Percentiles rank a stretch among this genome's conserved stretches.
These are phyloP conservation scores for Multifurca ochricompacta DNA, from an alignment of 768 basidiomycete species.

Conservation along the genomic window DNA sequence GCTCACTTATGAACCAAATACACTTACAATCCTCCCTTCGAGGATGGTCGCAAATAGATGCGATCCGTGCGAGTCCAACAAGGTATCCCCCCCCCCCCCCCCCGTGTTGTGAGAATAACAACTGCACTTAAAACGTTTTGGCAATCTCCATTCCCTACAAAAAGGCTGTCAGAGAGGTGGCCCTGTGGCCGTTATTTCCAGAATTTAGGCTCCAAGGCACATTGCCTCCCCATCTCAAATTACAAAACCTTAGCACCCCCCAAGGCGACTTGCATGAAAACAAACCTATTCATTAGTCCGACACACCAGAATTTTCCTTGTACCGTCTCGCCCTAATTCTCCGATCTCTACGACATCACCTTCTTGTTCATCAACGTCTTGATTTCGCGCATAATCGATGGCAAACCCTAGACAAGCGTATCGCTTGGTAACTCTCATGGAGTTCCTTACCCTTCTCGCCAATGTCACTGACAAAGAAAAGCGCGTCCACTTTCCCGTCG, in stretches of 20 bases:
- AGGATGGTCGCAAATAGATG: too few species aligned
- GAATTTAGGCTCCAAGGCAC: slow-evolving; percentile 26
- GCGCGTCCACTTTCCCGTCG: slow-evolving; percentile 56
- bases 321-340: slow-evolving; percentile 20
- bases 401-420: slow-evolving; percentile 56
- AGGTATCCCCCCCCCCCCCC: too few species aligned
- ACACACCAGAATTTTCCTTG: slow-evolving; percentile 46
- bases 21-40: too few species aligned
- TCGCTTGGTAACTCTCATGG: slow-evolving; percentile 47
- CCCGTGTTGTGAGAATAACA: too few species aligned
- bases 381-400: slow-evolving; percentile 44
- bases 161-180: too few species aligned
- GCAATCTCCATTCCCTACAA: too few species aligned
- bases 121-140: too few species aligned
- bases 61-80: too few species aligned
- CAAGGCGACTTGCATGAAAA: background rate
- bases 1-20: too few species aligned
- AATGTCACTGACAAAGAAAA: slow-evolving; percentile 85
- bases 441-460: slow-evolving; percentile 68
- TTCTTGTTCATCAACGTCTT: slow-evolving; percentile 28
- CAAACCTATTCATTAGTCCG: slow-evolving; percentile 59
- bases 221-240: slow-evolving; percentile 41
- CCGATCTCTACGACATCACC: slow-evolving; percentile 45
- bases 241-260: slow-evolving; percentile 6
- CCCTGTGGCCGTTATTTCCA: slow-evolving; percentile 23